Conservation (phyloP, 2,329 filamentous ascomycete genomes). For the Verticillium zaregamsianum region DNA sequence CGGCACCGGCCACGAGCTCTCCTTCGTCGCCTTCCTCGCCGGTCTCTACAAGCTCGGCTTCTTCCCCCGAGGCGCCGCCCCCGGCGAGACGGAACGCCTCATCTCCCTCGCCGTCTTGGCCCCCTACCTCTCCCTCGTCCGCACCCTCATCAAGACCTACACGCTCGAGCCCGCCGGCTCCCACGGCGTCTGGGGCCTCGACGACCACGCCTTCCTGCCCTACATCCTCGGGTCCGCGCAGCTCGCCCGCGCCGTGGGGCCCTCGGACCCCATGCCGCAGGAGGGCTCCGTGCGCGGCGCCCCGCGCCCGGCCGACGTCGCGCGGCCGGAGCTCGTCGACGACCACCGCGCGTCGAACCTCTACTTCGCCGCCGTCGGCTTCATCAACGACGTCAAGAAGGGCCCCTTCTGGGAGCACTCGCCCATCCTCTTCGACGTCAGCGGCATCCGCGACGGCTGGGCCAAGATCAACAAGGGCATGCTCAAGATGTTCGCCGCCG, state of each 20-base stretch:
- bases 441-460: conserved; percentile 89
- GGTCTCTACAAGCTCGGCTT: conserved; percentile 86
- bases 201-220: conserved; percentile 90
- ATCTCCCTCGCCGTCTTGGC: conserved; percentile 82
- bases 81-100: conserved; percentile 63
- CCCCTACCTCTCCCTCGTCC: conserved; percentile 77
- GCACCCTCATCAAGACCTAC: conserved; percentile 82
- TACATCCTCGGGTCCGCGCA: conserved; percentile 97
- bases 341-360: conserved; percentile 66
- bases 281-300: conserved; percentile 73
- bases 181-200: conserved; percentile 97
- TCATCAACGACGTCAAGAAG: conserved; percentile 95
- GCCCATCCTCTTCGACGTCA: conserved; percentile 87
- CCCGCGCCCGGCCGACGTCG: conserved; percentile 67
- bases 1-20: conserved; percentile 92
- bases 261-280: conserved; percentile 60
- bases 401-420: conserved; percentile 98
- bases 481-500: conserved; percentile 99
- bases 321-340: conserved; percentile 60
- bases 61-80: conserved; percentile 42
- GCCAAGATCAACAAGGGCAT: conserved; percentile 99
- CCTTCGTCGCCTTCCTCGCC: conserved; percentile 87
- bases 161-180: conserved; percentile 93
- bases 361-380: conserved; percentile 94
- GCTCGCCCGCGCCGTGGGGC: conserved; percentile 68